Conservation (phyloP, 805 yeast genomes). For the Clavispora asparagi region DNA sequence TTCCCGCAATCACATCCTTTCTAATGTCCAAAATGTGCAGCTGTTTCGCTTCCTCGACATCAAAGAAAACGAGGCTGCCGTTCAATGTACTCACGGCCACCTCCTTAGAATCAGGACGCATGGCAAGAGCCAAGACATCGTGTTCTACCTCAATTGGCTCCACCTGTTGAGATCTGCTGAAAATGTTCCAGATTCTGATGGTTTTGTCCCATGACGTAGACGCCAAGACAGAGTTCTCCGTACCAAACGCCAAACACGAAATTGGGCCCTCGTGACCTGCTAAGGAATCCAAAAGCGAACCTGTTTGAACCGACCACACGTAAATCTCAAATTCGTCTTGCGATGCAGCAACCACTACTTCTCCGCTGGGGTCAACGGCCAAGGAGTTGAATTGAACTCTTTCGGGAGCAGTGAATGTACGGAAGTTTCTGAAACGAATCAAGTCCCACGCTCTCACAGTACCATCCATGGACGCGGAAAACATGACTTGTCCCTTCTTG, state of each 20-base stretch:
- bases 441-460: constrained; percentile 98
- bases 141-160: constrained; percentile 85
- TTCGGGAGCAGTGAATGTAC: constrained; percentile 89
- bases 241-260: constrained; percentile 79
- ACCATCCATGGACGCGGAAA: constrained; percentile 91
- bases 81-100: constrained; percentile 84
- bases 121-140: constrained; percentile 76
- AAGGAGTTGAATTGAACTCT: constrained; percentile 81
- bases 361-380: constrained; percentile 97
- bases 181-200: constrained; percentile 87
- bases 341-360: constrained; percentile 92
- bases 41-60: constrained; percentile 76
- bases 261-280: constrained; percentile 97
- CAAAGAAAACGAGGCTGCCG: constrained; percentile 83
- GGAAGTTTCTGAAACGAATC: constrained; percentile 84
- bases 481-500: constrained; percentile 83
- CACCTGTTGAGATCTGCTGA: constrained; percentile 78
- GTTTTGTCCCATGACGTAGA: constrained; percentile 97
- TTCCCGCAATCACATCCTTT: constrained; percentile 80
- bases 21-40: constrained; percentile 79
- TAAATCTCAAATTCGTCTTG: constrained; percentile 84
- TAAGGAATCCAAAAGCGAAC: constrained; percentile 80
- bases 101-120: constrained; percentile 92
- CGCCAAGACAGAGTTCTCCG: constrained; percentile 70
- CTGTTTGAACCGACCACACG: constrained; percentile 97